These are phyloP conservation scores for Apiospora aurea DNA, from an alignment of 2,329 filamentous ascomycete species.

Conservation along the genomic window DNA sequence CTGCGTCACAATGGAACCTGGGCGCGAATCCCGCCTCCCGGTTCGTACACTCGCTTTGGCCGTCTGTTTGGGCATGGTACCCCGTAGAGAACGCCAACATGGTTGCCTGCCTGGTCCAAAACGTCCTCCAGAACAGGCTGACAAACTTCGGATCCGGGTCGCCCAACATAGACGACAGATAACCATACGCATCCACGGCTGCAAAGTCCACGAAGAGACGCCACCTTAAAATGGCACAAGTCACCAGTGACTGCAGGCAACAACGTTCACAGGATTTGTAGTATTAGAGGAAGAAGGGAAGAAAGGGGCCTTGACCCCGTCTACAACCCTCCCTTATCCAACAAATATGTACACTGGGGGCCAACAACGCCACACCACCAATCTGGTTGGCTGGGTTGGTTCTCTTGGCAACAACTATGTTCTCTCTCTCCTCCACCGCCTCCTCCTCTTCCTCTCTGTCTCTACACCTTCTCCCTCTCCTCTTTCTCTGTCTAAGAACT, in stretches of 20 bases:
- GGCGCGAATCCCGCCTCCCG: too few relatives aligned
- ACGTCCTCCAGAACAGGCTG: too few relatives aligned
- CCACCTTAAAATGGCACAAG: not conserved
- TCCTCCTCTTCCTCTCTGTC: not conserved
- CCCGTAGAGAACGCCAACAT: too few relatives aligned
- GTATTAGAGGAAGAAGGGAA: not conserved
- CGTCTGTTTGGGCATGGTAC: too few relatives aligned
- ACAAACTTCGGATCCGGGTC: too few relatives aligned
- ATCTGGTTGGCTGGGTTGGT: not conserved
- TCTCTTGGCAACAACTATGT: slow-evolving; percentile 11
- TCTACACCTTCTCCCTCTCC: not conserved
- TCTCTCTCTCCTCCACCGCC: not conserved
- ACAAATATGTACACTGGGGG: slow-evolving; percentile 11
- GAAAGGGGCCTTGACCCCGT: not conserved
- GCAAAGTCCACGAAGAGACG: not conserved
- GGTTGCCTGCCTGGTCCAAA: too few relatives aligned
- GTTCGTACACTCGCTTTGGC: too few relatives aligned
- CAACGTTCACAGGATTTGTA: not conserved
- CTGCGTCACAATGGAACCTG: too few relatives aligned
- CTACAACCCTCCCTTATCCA: not conserved
- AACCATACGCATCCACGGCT: too few relatives aligned
- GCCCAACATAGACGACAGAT: too few relatives aligned
- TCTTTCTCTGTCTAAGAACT: not conserved
- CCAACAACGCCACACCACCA: not conserved
- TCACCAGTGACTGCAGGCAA: not conserved